Percentiles rank a stretch among this genome's conserved stretches.
phyloP scores from a whole-genome alignment of 2,329 filamentous ascomycete genomes.

The Akanthomyces muscarius region DNA sequence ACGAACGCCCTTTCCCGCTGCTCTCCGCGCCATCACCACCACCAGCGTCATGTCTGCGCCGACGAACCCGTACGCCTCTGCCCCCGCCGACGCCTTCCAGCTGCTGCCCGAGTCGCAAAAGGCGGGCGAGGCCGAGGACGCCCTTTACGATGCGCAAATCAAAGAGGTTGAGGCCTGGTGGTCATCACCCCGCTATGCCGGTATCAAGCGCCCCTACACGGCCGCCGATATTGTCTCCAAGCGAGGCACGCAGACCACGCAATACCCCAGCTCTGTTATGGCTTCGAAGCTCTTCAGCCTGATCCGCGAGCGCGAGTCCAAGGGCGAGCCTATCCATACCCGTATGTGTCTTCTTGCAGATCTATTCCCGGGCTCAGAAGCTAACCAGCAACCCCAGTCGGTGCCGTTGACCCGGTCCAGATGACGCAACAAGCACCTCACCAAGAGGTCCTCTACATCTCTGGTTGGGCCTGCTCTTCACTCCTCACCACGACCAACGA shows the following conservation, averaged over 20 bases:
- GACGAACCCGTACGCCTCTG: slow-evolving; percentile 30
- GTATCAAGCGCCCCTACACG: slow-evolving; percentile 88
- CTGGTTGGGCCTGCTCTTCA: slow-evolving; percentile 95
- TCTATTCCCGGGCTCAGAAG: not conserved
- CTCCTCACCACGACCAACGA: slow-evolving; percentile 93
- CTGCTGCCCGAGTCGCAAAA: slow-evolving; percentile 75
- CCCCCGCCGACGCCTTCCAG: slow-evolving; percentile 75
- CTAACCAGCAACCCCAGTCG: slow-evolving; percentile 56
- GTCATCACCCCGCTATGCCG: slow-evolving; percentile 76
- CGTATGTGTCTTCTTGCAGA: slow-evolving; percentile 49
- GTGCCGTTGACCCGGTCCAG: slow-evolving; percentile 96
- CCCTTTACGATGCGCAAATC: slow-evolving; percentile 77
- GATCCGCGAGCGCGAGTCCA: slow-evolving; percentile 69
- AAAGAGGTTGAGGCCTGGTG: slow-evolving; percentile 88
- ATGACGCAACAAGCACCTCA: slow-evolving; percentile 98
- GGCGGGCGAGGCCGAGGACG: slow-evolving; percentile 75
- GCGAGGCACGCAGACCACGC: slow-evolving; percentile 79
- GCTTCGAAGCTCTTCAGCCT: slow-evolving; percentile 91
- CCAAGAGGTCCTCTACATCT: slow-evolving; percentile 94
- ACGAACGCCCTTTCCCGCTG: not conserved
- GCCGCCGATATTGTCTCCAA: slow-evolving; percentile 91
- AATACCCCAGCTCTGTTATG: slow-evolving; percentile 91
- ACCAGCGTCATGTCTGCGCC: slow-evolving; percentile 32
- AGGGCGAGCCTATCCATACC: slow-evolving; percentile 87
- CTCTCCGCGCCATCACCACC: slow-evolving; percentile 30